Conservation (phyloP, 1,284 basidiomycete species). For the Gomphus sp. region DNA sequence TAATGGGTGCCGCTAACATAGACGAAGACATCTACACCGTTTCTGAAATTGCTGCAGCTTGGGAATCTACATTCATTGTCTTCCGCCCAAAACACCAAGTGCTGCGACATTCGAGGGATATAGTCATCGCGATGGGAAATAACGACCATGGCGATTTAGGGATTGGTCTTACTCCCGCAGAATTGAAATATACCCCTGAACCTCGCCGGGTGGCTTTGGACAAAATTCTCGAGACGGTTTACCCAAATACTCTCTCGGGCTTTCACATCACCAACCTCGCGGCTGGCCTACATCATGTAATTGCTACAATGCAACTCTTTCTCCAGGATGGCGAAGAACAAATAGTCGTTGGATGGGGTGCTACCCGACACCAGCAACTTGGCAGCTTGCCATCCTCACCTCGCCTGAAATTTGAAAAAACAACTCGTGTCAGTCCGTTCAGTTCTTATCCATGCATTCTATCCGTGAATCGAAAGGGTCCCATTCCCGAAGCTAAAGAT, state of each 20-base stretch:
- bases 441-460: conserved; percentile 28
- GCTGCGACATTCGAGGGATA: conserved; percentile 30
- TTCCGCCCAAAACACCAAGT: conserved; percentile 23
- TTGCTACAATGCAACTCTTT: conserved; percentile 22
- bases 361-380: conserved; percentile 73
- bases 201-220: not conserved
- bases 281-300: conserved; percentile 65
- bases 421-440: conserved; percentile 15
- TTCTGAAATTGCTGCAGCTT: conserved; percentile 49
- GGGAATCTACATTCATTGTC: conserved; percentile 77
- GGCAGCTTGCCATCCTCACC: conserved; percentile 26
- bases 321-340: conserved; percentile 17
- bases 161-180: conserved; percentile 23
- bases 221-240: not conserved
- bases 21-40: conserved; percentile 24
- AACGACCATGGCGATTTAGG: conserved; percentile 81
- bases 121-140: conserved; percentile 71
- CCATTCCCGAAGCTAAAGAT: not conserved
- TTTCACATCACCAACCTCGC: conserved; percentile 27
- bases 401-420: not conserved
- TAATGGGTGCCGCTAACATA: conserved; percentile 21
- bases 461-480: conserved; percentile 12
- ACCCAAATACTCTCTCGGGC: not conserved
- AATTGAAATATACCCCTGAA: not conserved
- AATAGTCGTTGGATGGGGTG: conserved; percentile 71